These are phyloP conservation scores for Puccinia hordei DNA, from an alignment of 1,284 basidiomycete genomes.

Conservation along the genomic window DNA sequence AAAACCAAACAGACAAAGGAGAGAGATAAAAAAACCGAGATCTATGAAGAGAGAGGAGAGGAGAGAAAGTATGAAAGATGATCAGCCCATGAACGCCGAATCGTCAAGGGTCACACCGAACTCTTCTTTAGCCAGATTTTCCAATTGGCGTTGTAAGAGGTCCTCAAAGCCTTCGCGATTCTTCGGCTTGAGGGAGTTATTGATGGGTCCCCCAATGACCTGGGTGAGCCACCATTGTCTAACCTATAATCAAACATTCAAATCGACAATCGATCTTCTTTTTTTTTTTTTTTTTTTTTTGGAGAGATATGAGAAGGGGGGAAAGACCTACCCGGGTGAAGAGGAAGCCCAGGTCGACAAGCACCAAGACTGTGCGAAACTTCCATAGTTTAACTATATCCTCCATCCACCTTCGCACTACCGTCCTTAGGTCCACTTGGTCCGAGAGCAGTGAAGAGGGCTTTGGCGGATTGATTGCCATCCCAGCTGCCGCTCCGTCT, in stretches of 20 bases:
- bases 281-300: too few species aligned
- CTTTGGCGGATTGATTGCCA: conserved; percentile 9
- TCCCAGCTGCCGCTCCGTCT: conserved; percentile 43
- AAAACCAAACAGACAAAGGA: too few species aligned
- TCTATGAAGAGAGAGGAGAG: too few species aligned
- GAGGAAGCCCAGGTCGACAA: conserved; percentile 39
- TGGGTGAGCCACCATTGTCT: conserved; percentile 43
- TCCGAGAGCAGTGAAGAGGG: neutral
- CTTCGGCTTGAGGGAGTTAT: neutral
- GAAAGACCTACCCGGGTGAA: conserved; percentile 26
- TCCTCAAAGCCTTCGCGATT: conserved; percentile 45
- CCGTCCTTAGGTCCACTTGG: neutral
- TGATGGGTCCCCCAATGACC: neutral
- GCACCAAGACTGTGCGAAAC: conserved; percentile 4
- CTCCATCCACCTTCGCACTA: neutral
- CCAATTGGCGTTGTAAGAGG: conserved; percentile 29
- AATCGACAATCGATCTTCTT: too few species aligned
- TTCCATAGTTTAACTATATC: conserved; percentile 16
- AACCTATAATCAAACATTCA: conserved; percentile 8
- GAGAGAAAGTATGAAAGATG: too few species aligned
- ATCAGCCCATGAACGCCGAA: conserved; percentile 27
- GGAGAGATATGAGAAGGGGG: neutral
- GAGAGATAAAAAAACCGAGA: too few species aligned
- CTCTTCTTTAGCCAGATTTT: conserved; percentile 39
- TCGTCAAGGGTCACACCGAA: conserved; percentile 39